Evolutionary conservation across 192 early-diverging fungal genomes (phyloP), one percentile per base, ranked within the genome.

Genomic region (Coemansia sp.): DNA sequence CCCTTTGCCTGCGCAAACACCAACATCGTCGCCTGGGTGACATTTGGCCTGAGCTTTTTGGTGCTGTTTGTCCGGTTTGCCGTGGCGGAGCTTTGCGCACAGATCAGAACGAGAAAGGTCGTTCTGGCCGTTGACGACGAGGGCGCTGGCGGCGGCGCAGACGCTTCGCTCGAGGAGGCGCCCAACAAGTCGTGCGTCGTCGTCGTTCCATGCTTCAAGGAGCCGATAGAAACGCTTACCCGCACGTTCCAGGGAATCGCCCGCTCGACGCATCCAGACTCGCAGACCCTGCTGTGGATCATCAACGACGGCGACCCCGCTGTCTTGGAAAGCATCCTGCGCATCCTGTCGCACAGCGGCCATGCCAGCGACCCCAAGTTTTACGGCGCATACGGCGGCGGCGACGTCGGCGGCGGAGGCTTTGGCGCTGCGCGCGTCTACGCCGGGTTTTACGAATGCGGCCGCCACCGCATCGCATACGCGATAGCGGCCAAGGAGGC

Each of bases 361-460:
- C 62, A 30, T 25, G 59, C 49, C 28, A 74, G 72, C 50, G 77
- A 80, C 29, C 62, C 72, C 13, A 79, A 80, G 60, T 74, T 80
- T 49, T 80, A 80, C 23, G 77, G 68, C 18, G 71, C 71, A 5
- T 74, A 71, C 14, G 36, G 36, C 28, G 62, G 77, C 36, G 62
- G 77, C 30, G 72, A 60, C 25, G 68, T 54, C 18, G 55, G 60
- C 58, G 70, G 63, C 23, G 61, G 64, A 30, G 50, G 68, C 24
- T 71, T 68, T 49, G 69, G 72, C 39, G 60, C 69, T 18, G 75
- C 75, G 29, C 75, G 75, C 23, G 90, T 97, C 42, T 97, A 95
- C 67, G 92, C 92, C 30, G 97, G 97, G 35, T 82, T 93, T 32
- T 95, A 96, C 68, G 93, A 97, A 69, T 83, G 87, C 60, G 87